These are phyloP conservation scores for Aspergillus fumigatiaffinis DNA, from an alignment of 2,329 filamentous ascomycete species.

Conservation along the genomic window DNA sequence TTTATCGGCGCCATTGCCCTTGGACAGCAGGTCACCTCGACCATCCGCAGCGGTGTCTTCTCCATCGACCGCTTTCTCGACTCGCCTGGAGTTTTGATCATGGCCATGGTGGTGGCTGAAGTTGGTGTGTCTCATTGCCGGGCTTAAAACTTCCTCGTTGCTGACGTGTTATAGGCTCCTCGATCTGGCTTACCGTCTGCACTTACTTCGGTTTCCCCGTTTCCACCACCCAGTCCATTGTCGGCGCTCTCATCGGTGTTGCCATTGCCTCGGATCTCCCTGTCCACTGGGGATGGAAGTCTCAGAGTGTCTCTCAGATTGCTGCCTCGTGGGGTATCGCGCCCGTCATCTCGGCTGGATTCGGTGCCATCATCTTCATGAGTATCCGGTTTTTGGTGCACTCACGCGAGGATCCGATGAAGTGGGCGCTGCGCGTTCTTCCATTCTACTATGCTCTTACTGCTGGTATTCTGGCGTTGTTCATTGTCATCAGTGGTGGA, in stretches of 20 bases:
- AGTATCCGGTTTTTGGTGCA: conserved; percentile 47
- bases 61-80: conserved; percentile 30
- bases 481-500: conserved; percentile 48
- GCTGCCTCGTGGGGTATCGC: conserved; percentile 46
- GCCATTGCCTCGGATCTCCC: no score
- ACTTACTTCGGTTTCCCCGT: conserved; percentile 30
- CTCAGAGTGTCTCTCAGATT: conserved; percentile 40
- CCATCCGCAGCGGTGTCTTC: conserved; percentile 39
- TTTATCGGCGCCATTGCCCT: conserved; percentile 49
- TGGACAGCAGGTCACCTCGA: conserved; percentile 40
- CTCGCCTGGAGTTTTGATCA: conserved; percentile 27
- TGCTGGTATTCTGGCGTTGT: conserved; percentile 46
- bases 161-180: conserved; percentile 16
- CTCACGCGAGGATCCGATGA: conserved; percentile 43
- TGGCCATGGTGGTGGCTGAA: conserved; percentile 25
- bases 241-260: conserved; percentile 22
- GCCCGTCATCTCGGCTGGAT: conserved; percentile 43
- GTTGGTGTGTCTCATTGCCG: no score
- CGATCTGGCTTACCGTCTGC: conserved; percentile 28
- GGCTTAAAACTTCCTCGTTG: no score
- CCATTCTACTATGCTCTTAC: conserved; percentile 47
- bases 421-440: conserved; percentile 44
- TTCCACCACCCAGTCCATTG: conserved; percentile 35
- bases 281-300: conserved; percentile 25
- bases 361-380: conserved; percentile 46